Evolutionary conservation across 257 asterid species (phyloP), one percentile per base, ranked within the genome.

Genomic region (Capsicum baccatum): DNA sequence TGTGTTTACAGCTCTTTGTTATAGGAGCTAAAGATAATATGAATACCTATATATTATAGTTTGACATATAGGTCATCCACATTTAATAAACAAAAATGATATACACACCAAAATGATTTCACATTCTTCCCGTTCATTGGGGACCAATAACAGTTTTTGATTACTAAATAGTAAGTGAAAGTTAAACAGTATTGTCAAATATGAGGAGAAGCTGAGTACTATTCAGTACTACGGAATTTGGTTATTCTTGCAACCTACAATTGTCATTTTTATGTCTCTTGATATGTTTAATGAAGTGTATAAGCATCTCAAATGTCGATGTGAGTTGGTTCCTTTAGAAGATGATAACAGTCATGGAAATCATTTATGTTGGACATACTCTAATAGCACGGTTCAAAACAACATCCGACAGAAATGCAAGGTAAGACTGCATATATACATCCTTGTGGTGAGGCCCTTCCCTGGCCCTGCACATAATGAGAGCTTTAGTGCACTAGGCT

Each of bases 151-250:
- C 80, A 9, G 17, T 48, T 47, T 3, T 47, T 58, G 6, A 5
- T 47, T 47, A 73, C 80, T 73, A 73, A 48, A 74, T 74, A 48
- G 17, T 48, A 48, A 11, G 80, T 74, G 80, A 74, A 73, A 19
- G 80, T 48, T 19, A 1, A 50, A 3, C 47, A 50, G 19, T 15
- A 8, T 78, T 33, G 5, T 26, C 81, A 54, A 26, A 54, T 21
- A 21, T 21, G 0, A 26, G 26, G 81, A 14, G 47, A 54, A 76
- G 13, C 6, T 78, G 81, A 14, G 81, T 78, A 14, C 21, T 4
- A 8, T 52, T 76, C 81, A 14, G 64, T 78, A 8, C 48, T 39
- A 6, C 6, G 15, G 64, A 26, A 14, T 78, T 4, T 13, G 64
- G 81, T 54, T 78, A 3, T 54, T 39, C 81, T 78, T 35, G 8